phyloP scores from a whole-genome alignment of 2,329 filamentous ascomycete species.

The Sporothrix pseudoabietina region DNA sequence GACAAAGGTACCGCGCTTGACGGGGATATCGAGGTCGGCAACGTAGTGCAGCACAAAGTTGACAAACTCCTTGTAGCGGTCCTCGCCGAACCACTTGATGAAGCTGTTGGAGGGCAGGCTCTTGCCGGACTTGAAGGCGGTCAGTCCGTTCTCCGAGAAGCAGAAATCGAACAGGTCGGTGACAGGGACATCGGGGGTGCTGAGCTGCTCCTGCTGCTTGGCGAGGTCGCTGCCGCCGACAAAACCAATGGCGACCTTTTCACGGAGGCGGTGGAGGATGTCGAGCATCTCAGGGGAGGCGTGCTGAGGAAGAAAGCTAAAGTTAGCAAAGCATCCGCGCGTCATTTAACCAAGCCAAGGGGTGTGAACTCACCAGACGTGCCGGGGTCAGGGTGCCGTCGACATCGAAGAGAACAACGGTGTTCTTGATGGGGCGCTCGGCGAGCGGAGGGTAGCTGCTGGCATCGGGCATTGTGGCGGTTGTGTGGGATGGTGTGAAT shows the following conservation, averaged over 20 bases:
- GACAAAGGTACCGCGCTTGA: conserved; percentile 83
- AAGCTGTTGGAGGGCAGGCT: conserved; percentile 78
- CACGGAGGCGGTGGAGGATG: conserved; percentile 75
- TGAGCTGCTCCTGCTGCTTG: conserved; percentile 97
- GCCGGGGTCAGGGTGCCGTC: conserved; percentile 88
- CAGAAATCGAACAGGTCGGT: conserved; percentile 93
- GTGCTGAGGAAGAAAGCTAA: conserved; percentile 47
- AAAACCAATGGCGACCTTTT: conserved; percentile 86
- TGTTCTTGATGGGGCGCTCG: conserved; percentile 86
- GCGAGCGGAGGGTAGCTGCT: conserved; percentile 69
- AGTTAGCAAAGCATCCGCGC: neutral
- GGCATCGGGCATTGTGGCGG: conserved; percentile 24
- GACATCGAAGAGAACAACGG: conserved; percentile 94
- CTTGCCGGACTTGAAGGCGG: conserved; percentile 80
- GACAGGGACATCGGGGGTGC: conserved; percentile 67
- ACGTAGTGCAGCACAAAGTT: conserved; percentile 79
- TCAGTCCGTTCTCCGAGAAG: conserved; percentile 96
- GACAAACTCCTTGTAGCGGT: conserved; percentile 74
- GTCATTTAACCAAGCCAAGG: too few relatives aligned
- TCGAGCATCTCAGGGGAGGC: conserved; percentile 81
- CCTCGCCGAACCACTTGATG: conserved; percentile 88
- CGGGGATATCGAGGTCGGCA: conserved; percentile 78
- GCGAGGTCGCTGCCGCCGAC: conserved; percentile 88
- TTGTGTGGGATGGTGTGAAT: neutral
- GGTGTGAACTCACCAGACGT: conserved; percentile 61